phyloP scores from a whole-genome alignment of 352 stramenopile species.

The Elongisporangium senticosum region DNA sequence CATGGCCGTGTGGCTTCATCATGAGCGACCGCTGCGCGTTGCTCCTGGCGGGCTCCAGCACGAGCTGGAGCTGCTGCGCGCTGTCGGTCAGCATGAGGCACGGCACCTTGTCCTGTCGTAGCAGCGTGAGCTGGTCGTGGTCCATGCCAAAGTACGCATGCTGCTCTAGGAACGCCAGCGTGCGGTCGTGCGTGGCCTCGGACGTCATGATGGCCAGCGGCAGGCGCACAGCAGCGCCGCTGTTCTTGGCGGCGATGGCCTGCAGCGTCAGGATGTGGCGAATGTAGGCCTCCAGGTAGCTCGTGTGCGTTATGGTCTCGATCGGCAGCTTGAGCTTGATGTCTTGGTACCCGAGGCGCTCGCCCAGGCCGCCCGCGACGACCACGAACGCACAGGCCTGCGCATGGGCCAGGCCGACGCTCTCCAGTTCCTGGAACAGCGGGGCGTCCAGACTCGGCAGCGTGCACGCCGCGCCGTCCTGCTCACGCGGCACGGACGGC shows the following conservation, averaged over 20 bases:
- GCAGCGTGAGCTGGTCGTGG: constrained; percentile 88
- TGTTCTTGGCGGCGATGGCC: constrained; percentile 20
- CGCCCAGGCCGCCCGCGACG: constrained; percentile 95
- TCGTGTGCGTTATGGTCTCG: constrained; percentile 86
- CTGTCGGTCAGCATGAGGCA: constrained; percentile 37
- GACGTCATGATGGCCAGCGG: constrained; percentile 98
- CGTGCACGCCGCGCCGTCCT: constrained; percentile 10
- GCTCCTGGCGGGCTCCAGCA: constrained; percentile 47
- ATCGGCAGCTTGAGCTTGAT: constrained; percentile 97
- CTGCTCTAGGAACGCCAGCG: constrained; percentile 80
- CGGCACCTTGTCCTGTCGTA: constrained; percentile 98
- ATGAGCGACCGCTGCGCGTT: constrained; percentile 22
- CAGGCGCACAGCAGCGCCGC: constrained; percentile 21
- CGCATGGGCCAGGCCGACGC: constrained; percentile 44
- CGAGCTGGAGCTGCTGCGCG: constrained; percentile 80
- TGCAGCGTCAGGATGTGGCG: constrained; percentile 92
- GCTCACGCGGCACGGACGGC: constrained; percentile 37
- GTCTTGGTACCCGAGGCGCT: constrained; percentile 93
- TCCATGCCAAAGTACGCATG: constrained; percentile 95
- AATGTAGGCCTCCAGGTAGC: constrained; percentile 93
- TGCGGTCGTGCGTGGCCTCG: constrained; percentile 93
- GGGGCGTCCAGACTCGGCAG: constrained; percentile 21
- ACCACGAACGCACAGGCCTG: constrained; percentile 92
- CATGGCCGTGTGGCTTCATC: constrained; percentile 98
- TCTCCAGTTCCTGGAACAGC: constrained; percentile 44